These are phyloP conservation scores for Aspergillus incahuasiensis DNA, from an alignment of 495 filamentous ascomycete genomes.

Conservation along the genomic window DNA sequence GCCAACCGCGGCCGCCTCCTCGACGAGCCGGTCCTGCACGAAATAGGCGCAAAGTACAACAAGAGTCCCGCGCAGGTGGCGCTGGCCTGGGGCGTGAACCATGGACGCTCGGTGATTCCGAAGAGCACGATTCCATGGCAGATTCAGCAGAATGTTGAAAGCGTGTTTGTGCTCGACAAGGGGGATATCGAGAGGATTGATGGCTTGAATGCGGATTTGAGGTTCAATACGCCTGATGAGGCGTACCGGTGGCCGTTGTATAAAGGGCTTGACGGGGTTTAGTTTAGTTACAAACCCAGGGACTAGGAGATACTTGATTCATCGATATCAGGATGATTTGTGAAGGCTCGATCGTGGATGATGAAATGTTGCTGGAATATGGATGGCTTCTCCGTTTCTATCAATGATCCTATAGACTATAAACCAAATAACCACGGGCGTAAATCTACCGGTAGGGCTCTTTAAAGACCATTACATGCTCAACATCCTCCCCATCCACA, in stretches of 20 bases:
- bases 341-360: no score
- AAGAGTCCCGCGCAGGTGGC: slow-evolving; percentile 58
- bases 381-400: not conserved
- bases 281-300: not conserved
- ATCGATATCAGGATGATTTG: no score
- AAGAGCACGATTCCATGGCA: slow-evolving; percentile 50
- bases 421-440: not conserved
- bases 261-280: not conserved
- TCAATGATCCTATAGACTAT: no score
- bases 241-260: slow-evolving; percentile 55
- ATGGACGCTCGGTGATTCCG: slow-evolving; percentile 57
- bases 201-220: slow-evolving; percentile 45
- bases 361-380: no score
- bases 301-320: no score
- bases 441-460: slow-evolving; percentile 26
- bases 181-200: slow-evolving; percentile 47
- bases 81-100: slow-evolving; percentile 59
- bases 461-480: slow-evolving; percentile 60
- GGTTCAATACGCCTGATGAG: slow-evolving; percentile 54
- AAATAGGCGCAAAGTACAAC: slow-evolving; percentile 56
- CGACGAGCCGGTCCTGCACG: slow-evolving; percentile 53
- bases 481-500: slow-evolving; percentile 48
- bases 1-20: slow-evolving; percentile 31
- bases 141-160: slow-evolving; percentile 52
- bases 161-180: slow-evolving; percentile 48